phyloP scores from a whole-genome alignment of 768 basidiomycete genomes.

The Termitomyces titanicus region DNA sequence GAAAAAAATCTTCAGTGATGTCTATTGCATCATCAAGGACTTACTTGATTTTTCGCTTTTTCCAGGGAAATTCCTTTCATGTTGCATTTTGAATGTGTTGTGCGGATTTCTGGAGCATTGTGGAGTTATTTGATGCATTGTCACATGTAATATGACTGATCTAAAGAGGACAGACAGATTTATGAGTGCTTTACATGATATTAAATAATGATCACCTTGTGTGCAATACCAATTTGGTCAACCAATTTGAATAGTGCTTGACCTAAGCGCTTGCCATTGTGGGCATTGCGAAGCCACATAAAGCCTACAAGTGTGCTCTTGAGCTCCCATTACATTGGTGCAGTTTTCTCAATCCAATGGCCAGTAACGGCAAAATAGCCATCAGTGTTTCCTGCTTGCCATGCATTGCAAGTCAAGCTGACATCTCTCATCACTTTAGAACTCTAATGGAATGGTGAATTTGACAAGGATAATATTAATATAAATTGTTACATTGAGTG shows the following conservation, averaged over 20 bases:
- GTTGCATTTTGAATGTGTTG: no score
- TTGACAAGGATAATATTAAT: background rate
- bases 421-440: constrained; percentile 3
- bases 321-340: constrained; percentile 21
- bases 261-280: constrained; percentile 30
- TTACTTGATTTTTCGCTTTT: no score
- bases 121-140: no score
- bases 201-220: no score
- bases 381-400: constrained; percentile 35
- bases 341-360: constrained; percentile 34
- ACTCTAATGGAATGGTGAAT: background rate
- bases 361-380: constrained; percentile 36
- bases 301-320: constrained; percentile 31
- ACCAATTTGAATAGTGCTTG: constrained; percentile 29
- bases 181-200: no score
- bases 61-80: no score
- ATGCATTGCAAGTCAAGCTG: constrained; percentile 34
- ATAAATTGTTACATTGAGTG: background rate
- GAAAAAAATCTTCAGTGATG: no score
- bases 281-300: constrained; percentile 29
- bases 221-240: constrained; percentile 20
- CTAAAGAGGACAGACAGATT: no score
- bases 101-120: no score
- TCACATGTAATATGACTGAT: no score
- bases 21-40: no score